phyloP scores from a whole-genome alignment of 2,329 filamentous ascomycete genomes.

The Drechslerella coelobrocha region DNA sequence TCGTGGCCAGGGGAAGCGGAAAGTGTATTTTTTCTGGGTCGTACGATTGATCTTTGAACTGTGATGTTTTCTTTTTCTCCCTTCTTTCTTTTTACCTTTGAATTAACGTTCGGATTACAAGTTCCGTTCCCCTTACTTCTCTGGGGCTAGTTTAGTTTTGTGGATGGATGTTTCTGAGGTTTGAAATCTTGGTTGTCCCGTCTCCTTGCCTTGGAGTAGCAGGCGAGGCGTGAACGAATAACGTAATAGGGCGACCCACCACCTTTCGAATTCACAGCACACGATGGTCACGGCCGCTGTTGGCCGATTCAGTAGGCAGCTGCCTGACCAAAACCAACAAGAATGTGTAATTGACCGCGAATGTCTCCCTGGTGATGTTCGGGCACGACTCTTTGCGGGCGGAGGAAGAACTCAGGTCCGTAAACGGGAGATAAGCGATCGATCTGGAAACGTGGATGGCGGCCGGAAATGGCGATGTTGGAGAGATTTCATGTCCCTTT shows the following conservation, averaged over 20 bases:
- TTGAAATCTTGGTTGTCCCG: background rate
- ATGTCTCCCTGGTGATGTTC: too few species aligned
- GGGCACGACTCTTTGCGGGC: conserved; percentile 25
- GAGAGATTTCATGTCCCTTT: conserved; percentile 24
- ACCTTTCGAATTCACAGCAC: background rate
- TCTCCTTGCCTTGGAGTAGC: conserved; percentile 6
- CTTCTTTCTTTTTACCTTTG: conserved; percentile 12
- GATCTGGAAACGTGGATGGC: conserved; percentile 49
- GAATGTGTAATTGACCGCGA: conserved; percentile 14
- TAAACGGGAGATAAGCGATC: conserved; percentile 49
- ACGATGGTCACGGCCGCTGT: too few species aligned
- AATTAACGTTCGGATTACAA: conserved; percentile 41
- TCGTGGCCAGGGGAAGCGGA: conserved; percentile 29
- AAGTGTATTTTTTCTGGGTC: conserved; percentile 25
- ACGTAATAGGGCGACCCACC: background rate
- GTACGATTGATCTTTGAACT: too few species aligned
- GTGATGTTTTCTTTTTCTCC: conserved; percentile 10
- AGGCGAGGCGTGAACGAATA: background rate
- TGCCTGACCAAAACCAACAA: background rate
- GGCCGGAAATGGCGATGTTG: conserved; percentile 49
- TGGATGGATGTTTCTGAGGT: conserved; percentile 22
- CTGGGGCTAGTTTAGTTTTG: conserved; percentile 29
- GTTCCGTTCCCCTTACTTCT: conserved; percentile 34
- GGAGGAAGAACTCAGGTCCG: conserved; percentile 29
- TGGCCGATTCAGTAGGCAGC: conserved; percentile 12